Base-by-base conservation (phyloP, 495 filamentous ascomycete species). In the Terfezia boudieri region DNA sequence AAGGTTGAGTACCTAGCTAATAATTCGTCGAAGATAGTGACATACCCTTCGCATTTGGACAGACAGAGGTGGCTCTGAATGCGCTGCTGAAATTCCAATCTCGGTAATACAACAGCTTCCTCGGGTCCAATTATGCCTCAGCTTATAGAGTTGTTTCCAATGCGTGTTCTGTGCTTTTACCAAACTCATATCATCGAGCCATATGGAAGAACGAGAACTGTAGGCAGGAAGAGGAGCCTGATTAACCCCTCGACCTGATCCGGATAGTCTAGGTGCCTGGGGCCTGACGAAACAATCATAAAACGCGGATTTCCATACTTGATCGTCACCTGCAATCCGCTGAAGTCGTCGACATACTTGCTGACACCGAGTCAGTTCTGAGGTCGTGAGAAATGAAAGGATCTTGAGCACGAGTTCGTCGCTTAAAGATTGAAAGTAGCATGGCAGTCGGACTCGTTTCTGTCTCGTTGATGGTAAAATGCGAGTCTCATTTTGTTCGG, bases 131-230 rank as follows among this genome's bases (percentile, higher is more conserved):
- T 96, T 96, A 62, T 95, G 83, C 52, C 83, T 76, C 37, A 95
- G 73, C 61, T 82, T 86, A 67, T 88, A 98, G 59, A 90, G 83
- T 53, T 74, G 73, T 71, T 95, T 95, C 90, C 90, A 98, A 66
- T 83, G 74, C 12, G 77, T 82, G 20, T 65, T 60, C 20, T 58
- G 66, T 43, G 37, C 70, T 73, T 35, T 70, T 71, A 76, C 71
- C 23, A 82, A 66, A 56, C 74, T 71, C 54, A 74, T 70, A 56
- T 79, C 84, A 55, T 85, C 83, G n/a, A 87, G 74, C 89, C 89
- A 94, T 68, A 81, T 80, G 14, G 84, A 80, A 48, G 77, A 70
- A 52, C 76, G 78, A 6, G 82, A 84, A 0, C 43, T 75, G 71
- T 9, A 81, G 67, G 36, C 66, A 20, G 49, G 49, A 14, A 14